Base-by-base conservation (phyloP, 306 rosid genomes). In the Ochetophila trinervis region DNA sequence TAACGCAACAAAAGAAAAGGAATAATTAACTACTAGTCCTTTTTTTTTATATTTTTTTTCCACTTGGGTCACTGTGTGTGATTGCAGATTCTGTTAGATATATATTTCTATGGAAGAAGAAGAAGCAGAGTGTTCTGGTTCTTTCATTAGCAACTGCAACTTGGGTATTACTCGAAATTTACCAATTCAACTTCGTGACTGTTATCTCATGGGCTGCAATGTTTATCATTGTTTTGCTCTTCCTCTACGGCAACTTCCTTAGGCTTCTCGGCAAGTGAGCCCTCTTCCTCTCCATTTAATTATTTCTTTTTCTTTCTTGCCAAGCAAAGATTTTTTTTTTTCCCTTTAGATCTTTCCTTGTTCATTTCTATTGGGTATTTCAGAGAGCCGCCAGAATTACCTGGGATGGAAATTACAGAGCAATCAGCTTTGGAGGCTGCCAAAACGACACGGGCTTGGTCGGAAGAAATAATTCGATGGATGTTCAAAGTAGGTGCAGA, bases 181-280 rank as follows among this genome's bases (percentile, higher is more conserved):
- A 72, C 60, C 72, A 60, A 15, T 87, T 82, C 85, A 80, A 78
- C 65, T 79, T 81, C 69, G 54, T 83, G 62, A 79, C 88, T 15
- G 44, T 90, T 17, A 16, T 83, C 58, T 85, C 91, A 17, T 83
- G 88, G 87, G 30, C 72, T 4, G 70, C 74, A 65, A 76, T 85
- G 60, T 14, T 71, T n/a, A 4, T 82, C 59, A 57, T 76, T 58
- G 32, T 80, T 77, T 79, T 81, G 0, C 20, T 78, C 37, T 87
- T 87, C 76, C 73, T 85, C 53, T 85, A 77, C 76, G 85, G 79
- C 45, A 90, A 78, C 64, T n/a, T 84, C 45, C 78, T 56, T 44
- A 76, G 57, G 73, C 78, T 83, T 76, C 49, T 87, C 3, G 83
- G 86, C 70, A 87, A 85, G 97, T 82, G 32, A 72, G 85, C 12